Conservation (phyloP, 2,329 filamentous ascomycete genomes). For the Delphinella strobiligena region DNA sequence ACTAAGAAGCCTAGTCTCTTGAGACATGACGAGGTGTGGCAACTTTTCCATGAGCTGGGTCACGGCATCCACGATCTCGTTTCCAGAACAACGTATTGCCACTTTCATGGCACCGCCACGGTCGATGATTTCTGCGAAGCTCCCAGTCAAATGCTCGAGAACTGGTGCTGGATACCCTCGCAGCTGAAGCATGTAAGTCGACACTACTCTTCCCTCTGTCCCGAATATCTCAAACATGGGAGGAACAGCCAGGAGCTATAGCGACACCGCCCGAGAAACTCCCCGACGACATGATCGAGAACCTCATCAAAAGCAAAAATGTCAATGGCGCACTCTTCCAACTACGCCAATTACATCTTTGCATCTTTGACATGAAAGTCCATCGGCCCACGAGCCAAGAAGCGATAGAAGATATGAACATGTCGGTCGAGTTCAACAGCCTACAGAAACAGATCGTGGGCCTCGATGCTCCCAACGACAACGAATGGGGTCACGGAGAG, state of each 20-base stretch:
- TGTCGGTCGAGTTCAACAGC: constrained; percentile 58
- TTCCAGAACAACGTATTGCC: constrained; percentile 36
- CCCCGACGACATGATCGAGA: constrained; percentile 58
- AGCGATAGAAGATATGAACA: constrained; percentile 53
- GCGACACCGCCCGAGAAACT: constrained; percentile 35
- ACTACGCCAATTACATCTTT: constrained; percentile 66
- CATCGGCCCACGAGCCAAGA: constrained; percentile 60
- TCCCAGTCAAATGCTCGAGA: constrained; percentile 41
- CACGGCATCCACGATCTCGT: constrained; percentile 42
- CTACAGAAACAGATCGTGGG: constrained; percentile 60
- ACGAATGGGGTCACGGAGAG: constrained; percentile 60
- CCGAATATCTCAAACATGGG: constrained; percentile 32
- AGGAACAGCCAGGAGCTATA: constrained; percentile 31
- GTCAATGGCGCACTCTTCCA: constrained; percentile 73
- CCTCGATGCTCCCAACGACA: constrained; percentile 59
- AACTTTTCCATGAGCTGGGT: constrained; percentile 58
- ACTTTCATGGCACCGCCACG: constrained; percentile 40
- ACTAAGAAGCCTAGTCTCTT: constrained; percentile 64
- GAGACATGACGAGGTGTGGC: constrained; percentile 74
- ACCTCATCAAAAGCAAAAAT: constrained; percentile 64
- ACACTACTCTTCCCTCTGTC: constrained; percentile 53
- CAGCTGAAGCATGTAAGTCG: constrained; percentile 49
- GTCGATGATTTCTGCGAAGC: constrained; percentile 41
- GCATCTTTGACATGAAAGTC: constrained; percentile 73
- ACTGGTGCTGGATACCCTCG: constrained; percentile 42